These are phyloP conservation scores for Trichoderma sp. DNA, from an alignment of 2,329 filamentous ascomycete species.

Conservation along the genomic window DNA sequence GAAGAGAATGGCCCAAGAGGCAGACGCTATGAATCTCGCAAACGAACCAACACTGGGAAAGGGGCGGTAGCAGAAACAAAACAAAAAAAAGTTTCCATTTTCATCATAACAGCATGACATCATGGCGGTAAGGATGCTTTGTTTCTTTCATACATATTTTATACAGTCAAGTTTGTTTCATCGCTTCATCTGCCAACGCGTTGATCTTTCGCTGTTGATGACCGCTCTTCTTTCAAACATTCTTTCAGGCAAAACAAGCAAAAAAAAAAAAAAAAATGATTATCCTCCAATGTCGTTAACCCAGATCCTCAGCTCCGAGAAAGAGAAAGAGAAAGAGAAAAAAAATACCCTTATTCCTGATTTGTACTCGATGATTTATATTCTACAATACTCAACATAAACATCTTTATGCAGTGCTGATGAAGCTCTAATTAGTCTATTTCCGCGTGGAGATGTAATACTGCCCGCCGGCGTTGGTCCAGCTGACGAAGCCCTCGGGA, in stretches of 20 bases:
- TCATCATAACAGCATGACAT: neutral
- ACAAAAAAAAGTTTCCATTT: neutral
- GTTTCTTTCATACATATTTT: constrained; percentile 13
- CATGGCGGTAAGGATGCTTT: constrained; percentile 18
- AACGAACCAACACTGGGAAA: constrained; percentile 51
- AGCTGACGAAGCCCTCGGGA: constrained; percentile 79
- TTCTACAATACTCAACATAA: constrained; percentile 26
- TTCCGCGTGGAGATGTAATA: constrained; percentile 90
- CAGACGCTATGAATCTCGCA: constrained; percentile 78
- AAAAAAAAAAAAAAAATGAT: constrained; percentile 4
- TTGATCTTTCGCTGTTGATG: constrained; percentile 18
- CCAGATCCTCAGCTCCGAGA: neutral
- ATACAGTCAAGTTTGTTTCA: constrained; percentile 6
- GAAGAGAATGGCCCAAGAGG: constrained; percentile 81
- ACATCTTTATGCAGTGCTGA: constrained; percentile 33
- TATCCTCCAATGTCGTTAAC: constrained; percentile 15
- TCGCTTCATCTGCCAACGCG: constrained; percentile 6
- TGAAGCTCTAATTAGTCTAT: constrained; percentile 38
- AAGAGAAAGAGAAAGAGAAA: neutral
- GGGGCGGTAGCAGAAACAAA: constrained; percentile 29
- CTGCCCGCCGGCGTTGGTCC: constrained; percentile 79
- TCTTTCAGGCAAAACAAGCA: constrained; percentile 12
- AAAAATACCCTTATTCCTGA: constrained; percentile 19
- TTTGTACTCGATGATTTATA: constrained; percentile 17
- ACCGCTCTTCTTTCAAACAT: neutral